phyloP scores from a whole-genome alignment of 768 basidiomycete species.

The Calocera cornea region DNA sequence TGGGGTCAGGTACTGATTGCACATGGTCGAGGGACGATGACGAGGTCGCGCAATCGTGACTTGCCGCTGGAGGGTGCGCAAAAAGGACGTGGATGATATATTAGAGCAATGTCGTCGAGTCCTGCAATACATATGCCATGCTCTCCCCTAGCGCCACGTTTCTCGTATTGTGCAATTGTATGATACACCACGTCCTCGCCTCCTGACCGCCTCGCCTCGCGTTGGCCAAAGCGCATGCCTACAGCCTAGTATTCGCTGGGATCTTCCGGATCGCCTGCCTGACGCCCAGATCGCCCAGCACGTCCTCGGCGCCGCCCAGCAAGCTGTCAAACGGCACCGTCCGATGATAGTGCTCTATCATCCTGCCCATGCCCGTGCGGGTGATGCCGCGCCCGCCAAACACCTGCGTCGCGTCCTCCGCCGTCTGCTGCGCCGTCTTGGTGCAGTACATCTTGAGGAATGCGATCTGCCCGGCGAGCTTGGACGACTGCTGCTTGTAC shows the following conservation, averaged over 20 bases:
- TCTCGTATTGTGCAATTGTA: neutral
- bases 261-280: constrained; percentile 65
- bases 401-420: constrained; percentile 61
- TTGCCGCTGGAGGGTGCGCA: neutral
- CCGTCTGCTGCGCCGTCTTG: constrained; percentile 61
- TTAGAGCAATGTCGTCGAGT: constrained; percentile 2
- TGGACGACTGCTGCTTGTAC: constrained; percentile 58
- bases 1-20: constrained; percentile 10
- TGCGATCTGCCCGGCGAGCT: constrained; percentile 64
- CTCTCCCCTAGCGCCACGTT: neutral
- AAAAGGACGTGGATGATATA: constrained; percentile 5
- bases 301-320: constrained; percentile 50
- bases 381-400: constrained; percentile 82
- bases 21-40: too few species aligned
- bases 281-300: constrained; percentile 65
- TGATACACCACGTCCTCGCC: neutral
- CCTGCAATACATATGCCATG: constrained; percentile 6
- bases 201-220: neutral
- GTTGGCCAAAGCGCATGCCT: constrained; percentile 11
- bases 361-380: constrained; percentile 62
- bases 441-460: constrained; percentile 71
- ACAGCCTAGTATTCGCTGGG: constrained; percentile 42
- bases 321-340: constrained; percentile 26
- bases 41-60: too few species aligned
- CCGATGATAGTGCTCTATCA: constrained; percentile 43